Conservation (phyloP, 1,139 yeast species). For the Arxiozyma bovina region DNA sequence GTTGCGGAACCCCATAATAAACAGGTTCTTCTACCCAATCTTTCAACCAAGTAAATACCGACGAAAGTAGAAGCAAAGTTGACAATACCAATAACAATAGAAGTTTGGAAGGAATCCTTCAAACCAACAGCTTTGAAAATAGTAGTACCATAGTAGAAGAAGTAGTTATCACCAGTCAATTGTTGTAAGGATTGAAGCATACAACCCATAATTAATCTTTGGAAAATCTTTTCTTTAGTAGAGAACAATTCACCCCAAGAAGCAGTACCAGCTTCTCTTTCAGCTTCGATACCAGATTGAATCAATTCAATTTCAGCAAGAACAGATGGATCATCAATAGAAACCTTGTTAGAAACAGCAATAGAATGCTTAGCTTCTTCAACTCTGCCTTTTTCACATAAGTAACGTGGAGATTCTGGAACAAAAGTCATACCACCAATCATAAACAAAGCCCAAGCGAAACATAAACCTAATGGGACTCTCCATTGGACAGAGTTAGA, state of each 20-base stretch:
- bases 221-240: constrained; percentile 37
- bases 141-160: constrained; percentile 71
- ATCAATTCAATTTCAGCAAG: constrained; percentile 51
- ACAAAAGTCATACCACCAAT: constrained; percentile 50
- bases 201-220: constrained; percentile 56
- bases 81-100: constrained; percentile 67
- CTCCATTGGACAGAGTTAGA: constrained; percentile 50
- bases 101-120: constrained; percentile 59
- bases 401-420: constrained; percentile 76
- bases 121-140: constrained; percentile 68
- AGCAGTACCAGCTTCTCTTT: constrained; percentile 31
- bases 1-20: constrained; percentile 53
- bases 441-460: constrained; percentile 37
- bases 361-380: constrained; percentile 49
- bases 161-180: constrained; percentile 70
- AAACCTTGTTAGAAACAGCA: constrained; percentile 38
- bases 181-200: constrained; percentile 63
- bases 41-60: constrained; percentile 57
- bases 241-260: constrained; percentile 34
- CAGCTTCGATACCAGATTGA: constrained; percentile 50
- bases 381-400: constrained; percentile 43
- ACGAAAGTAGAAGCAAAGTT: constrained; percentile 66
- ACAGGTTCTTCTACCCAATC: constrained; percentile 58
- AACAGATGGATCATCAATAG: constrained; percentile 39
- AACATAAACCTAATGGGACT: constrained; percentile 48